A percentile compares a stretch with the other conserved stretches of the same genome.
phyloP scores from a whole-genome alignment of 257 asterid genomes.

The Fraxinus quadrangulata region DNA sequence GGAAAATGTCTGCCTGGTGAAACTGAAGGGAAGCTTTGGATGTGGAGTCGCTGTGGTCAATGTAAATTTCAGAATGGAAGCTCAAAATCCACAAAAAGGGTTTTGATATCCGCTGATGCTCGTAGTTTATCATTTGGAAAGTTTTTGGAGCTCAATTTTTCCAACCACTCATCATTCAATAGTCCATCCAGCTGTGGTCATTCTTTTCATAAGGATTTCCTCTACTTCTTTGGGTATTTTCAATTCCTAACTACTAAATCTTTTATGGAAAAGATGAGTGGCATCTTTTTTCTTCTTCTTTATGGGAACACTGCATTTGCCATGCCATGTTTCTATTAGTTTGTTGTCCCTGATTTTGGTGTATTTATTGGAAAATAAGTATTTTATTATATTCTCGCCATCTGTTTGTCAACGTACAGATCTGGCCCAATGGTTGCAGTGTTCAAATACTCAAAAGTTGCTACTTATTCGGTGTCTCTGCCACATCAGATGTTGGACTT shows the following conservation, averaged over 20 bases:
- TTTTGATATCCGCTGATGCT: conserved; percentile 76
- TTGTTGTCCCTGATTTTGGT: conserved; percentile 11
- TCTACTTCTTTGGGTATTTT: conserved; percentile 88
- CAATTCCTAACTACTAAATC: conserved; percentile 1
- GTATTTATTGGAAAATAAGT: conserved; percentile 3
- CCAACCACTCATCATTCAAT: conserved; percentile 68
- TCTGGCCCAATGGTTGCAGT: conserved; percentile 86
- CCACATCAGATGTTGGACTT: conserved; percentile 78
- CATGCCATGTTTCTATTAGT: conserved; percentile 7
- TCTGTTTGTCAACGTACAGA: conserved; percentile 49
- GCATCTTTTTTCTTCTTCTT: conserved; percentile 1
- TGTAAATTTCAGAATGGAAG: conserved; percentile 55
- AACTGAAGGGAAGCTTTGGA: conserved; percentile 91
- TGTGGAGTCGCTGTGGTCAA: conserved; percentile 98
- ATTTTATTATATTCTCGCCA: background rate
- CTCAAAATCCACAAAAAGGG: conserved; percentile 75
- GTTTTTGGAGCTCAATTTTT: conserved; percentile 87
- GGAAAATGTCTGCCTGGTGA: conserved; percentile 68
- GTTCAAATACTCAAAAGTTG: conserved; percentile 78
- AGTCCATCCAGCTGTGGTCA: conserved; percentile 79
- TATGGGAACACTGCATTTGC: background rate
- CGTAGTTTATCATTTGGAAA: conserved; percentile 89
- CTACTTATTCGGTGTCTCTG: conserved; percentile 81
- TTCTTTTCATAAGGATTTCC: conserved; percentile 85
- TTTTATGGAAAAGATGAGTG: background rate